phyloP scores from a whole-genome alignment of 805 yeast genomes.

The Saccharomycopsis malanga region DNA sequence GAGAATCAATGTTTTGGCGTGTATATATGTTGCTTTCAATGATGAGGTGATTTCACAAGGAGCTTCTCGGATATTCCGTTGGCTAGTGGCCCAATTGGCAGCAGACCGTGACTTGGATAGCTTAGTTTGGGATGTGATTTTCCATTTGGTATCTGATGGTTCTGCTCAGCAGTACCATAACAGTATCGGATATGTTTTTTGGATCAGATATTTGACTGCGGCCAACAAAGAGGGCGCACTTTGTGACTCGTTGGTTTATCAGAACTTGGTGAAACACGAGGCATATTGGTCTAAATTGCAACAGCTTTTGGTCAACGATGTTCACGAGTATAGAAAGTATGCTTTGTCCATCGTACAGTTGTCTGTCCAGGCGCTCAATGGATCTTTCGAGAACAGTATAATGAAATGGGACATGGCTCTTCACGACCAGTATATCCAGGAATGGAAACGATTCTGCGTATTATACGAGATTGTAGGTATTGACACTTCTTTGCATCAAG shows the following conservation, averaged over 20 bases:
- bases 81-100: conserved; percentile 41
- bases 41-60: conserved; percentile 33
- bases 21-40: conserved; percentile 32
- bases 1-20: conserved; percentile 27
- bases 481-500: conserved; percentile 81
- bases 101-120: conserved; percentile 24
- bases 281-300: conserved; percentile 55
- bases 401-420: conserved; percentile 39
- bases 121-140: conserved; percentile 42
- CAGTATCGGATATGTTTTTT: conserved; percentile 42
- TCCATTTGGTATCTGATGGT: conserved; percentile 29
- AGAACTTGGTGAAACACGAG: conserved; percentile 22
- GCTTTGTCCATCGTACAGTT: conserved; percentile 57
- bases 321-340: conserved; percentile 66
- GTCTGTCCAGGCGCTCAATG: conserved; percentile 44
- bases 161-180: conserved; percentile 27
- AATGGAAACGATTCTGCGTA: conserved; percentile 71
- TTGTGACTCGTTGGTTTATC: conserved; percentile 14
- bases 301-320: conserved; percentile 42
- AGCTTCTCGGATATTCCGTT: conserved; percentile 41
- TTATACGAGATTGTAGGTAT: conserved; percentile 74
- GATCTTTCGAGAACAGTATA: conserved; percentile 27
- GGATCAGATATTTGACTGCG: conserved; percentile 45
- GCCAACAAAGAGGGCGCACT: conserved; percentile 3
- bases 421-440: conserved; percentile 31